Evolutionary conservation across 805 yeast species (phyloP), one percentile per base, ranked within the genome.

Genomic region (Starmerella apis): DNA sequence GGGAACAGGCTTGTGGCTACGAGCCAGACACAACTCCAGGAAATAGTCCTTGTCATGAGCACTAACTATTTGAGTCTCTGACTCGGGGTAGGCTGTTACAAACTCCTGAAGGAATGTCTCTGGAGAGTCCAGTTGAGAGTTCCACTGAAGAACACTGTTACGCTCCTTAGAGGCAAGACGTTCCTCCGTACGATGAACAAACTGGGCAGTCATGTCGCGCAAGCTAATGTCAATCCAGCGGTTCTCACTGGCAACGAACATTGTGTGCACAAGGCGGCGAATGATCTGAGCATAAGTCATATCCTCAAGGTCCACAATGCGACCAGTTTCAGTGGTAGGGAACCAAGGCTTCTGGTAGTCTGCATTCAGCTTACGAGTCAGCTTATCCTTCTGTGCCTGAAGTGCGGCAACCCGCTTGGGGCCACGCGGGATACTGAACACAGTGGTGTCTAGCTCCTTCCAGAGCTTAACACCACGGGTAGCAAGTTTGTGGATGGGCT

Each of bases 321-420:
- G 86, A 64, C 88, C 87, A 27, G 80, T 73, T 52, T 71, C 70
- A 33, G 82, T 69, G 60, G 82, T 81, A 60, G 95, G 95, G 64
- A 92, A 92, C 98, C 98, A 92, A 46, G 95, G 95, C 71, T 92
- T 92, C 73, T 88, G 97, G 78, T 76, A 88, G 69, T 92, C 98
- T 59, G 87, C 85, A 68, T 92, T 90, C 69, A 92, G 78, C 62
- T 79, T 83, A 57, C 74, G 68, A 65, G 88, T 86, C 63, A 92
- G 86, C 71, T 85, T 81, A 63, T 81, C 92, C 67, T 77, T 86
- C 80, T 88, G 87, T 63, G 83, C 78, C 61, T 69, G 76, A 64
- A 92, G 74, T 46, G 92, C 87, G 41, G 83, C 90, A 48, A 85
- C 71, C 19, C 74, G 70, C 66, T 88, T 71, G 67, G 86, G 86